phyloP scores from a whole-genome alignment of 208 protist genomes.

The Trypanosoma mega region DNA sequence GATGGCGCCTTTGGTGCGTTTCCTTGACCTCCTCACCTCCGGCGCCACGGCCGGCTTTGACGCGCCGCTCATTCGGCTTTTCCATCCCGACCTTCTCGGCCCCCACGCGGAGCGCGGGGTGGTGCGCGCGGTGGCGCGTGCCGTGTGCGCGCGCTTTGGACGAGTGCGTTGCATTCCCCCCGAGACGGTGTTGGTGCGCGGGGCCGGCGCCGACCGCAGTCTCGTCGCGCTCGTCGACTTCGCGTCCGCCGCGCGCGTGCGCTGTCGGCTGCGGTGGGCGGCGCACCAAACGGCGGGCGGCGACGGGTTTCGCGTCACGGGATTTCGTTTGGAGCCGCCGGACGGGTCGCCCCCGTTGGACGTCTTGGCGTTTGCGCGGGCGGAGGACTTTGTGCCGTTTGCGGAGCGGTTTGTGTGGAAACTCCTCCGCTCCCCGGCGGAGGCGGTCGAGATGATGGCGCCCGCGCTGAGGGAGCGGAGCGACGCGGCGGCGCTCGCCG shows the following conservation, averaged over 20 bases:
- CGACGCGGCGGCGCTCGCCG: too few species aligned
- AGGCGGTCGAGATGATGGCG: conserved; percentile 67
- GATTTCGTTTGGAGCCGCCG: conserved; percentile 59
- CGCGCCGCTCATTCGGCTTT: conserved; percentile 62
- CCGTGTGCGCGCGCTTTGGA: conserved; percentile 54
- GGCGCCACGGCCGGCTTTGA: conserved; percentile 72
- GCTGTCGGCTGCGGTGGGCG: conserved; percentile 69
- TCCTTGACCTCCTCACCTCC: conserved; percentile 66
- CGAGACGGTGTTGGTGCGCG: conserved; percentile 49
- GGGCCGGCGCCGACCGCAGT: conserved; percentile 48
- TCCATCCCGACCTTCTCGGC: conserved; percentile 69
- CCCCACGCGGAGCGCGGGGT: conserved; percentile 56
- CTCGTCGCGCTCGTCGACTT: conserved; percentile 85
- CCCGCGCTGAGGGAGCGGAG: conserved; percentile 46
- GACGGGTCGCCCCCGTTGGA: conserved; percentile 43
- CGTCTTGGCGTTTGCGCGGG: conserved; percentile 55
- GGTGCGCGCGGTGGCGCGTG: conserved; percentile 79
- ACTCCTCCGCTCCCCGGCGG: conserved; percentile 49
- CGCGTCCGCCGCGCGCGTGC: conserved; percentile 48
- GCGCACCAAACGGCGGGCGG: conserved; percentile 22
- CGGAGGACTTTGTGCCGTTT: conserved; percentile 74
- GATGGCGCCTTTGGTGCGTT: conserved; percentile 62
- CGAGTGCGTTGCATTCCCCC: conserved; percentile 44
- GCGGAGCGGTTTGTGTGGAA: conserved; percentile 64
- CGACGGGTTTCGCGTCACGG: conserved; percentile 64